Conservation (phyloP, 176 grass and related monocot species). For the Dendrocalamus sinicus region DNA sequence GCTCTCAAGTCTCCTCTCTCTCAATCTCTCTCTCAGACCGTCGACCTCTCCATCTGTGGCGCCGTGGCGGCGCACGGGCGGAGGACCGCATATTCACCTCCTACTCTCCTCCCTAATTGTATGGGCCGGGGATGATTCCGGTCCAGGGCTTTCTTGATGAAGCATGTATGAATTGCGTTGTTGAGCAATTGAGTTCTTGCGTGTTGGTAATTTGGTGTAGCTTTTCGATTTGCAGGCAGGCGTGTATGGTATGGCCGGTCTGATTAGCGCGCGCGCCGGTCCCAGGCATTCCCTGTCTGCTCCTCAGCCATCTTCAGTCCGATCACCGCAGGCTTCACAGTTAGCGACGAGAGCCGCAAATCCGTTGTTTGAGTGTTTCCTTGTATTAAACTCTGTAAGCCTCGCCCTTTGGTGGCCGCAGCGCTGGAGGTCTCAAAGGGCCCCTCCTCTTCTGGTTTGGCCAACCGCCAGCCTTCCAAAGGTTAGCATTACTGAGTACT, state of each 20-base stretch:
- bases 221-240: conserved; percentile 24
- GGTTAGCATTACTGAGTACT: conserved; percentile 26
- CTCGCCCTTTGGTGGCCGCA: background rate
- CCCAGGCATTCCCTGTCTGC: background rate
- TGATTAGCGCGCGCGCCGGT: background rate
- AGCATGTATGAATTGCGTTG: background rate
- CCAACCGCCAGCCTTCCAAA: conserved; percentile 43
- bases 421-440: conserved; percentile 41
- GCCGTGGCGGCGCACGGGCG: too few species aligned
- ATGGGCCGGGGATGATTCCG: background rate
- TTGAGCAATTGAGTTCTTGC: background rate
- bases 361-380: background rate
- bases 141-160: background rate
- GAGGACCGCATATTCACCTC: too few species aligned
- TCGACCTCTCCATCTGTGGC: too few species aligned
- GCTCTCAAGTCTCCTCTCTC: too few species aligned
- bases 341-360: background rate
- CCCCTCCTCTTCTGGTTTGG: background rate
- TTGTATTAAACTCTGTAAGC: background rate
- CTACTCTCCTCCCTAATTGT: too few species aligned
- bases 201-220: background rate
- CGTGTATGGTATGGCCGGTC: conserved; percentile 25
- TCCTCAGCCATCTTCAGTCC: background rate
- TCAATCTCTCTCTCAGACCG: too few species aligned
- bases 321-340: background rate